Conservation (phyloP, 73 alveolate species). For the Effrenium voratum region DNA sequence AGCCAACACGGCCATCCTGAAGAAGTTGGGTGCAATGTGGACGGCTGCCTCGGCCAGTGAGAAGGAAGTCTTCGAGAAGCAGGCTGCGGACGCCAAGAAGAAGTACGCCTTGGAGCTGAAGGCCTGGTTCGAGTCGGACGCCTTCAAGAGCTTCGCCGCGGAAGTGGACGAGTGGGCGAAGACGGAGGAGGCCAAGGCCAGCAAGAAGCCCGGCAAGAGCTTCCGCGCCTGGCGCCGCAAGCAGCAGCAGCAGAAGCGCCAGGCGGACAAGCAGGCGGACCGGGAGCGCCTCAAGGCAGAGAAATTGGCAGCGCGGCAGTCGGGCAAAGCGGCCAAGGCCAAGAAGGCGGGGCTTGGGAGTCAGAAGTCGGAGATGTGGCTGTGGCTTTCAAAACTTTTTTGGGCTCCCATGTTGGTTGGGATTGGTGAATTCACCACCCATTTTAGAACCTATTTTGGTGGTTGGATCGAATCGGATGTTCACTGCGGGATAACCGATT, state of each 20-base stretch:
- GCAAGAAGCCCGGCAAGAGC: slow-evolving; percentile 23
- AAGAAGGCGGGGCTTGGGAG: neutral
- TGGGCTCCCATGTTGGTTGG: neutral
- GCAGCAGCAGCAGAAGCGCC: slow-evolving; percentile 58
- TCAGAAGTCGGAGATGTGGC: neutral
- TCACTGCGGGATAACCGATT: too few relatives aligned
- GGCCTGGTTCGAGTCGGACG: slow-evolving; percentile 48
- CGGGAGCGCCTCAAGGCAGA: slow-evolving; percentile 60
- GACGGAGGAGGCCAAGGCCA: neutral
- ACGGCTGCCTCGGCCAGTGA: slow-evolving; percentile 14
- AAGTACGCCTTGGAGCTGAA: slow-evolving; percentile 35
- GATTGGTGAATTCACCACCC: neutral
- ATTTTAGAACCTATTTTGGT: too few relatives aligned
- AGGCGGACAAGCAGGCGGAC: slow-evolving; percentile 21
- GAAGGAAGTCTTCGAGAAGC: slow-evolving; percentile 3
- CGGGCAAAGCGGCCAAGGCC: slow-evolving; percentile 9
- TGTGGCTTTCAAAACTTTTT: neutral
- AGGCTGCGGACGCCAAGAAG: slow-evolving; percentile 43
- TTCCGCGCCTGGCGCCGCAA: slow-evolving; percentile 62
- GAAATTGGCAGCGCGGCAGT: slow-evolving; percentile 45
- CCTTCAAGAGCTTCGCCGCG: slow-evolving; percentile 10
- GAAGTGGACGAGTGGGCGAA: slow-evolving; percentile 55
- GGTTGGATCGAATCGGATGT: too few relatives aligned
- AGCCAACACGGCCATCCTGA: slow-evolving; percentile 32
- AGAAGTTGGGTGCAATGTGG: slow-evolving; percentile 74